Conservation (phyloP, 2,329 filamentous ascomycete genomes). For the Calonectria pteridis region DNA sequence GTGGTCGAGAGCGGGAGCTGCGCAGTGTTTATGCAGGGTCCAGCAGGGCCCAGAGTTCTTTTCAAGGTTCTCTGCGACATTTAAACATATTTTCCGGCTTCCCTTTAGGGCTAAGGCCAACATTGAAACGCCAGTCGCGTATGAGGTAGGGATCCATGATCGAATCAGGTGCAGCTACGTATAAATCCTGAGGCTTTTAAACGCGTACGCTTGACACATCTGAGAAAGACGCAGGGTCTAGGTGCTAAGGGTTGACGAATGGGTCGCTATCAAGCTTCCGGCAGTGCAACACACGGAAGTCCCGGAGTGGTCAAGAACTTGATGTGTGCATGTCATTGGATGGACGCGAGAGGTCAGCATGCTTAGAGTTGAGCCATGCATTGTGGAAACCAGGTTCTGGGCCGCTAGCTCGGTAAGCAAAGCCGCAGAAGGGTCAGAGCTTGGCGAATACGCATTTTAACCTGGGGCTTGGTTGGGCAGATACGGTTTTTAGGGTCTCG, state of each 20-base stretch:
- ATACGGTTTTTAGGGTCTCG: neutral
- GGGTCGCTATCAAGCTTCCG: neutral
- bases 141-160: neutral
- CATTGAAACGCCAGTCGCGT: neutral
- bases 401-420: neutral
- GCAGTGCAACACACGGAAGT: neutral
- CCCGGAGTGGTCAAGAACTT: neutral
- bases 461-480: neutral
- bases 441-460: neutral
- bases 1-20: neutral
- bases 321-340: neutral
- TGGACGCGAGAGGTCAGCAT: neutral
- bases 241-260: neutral
- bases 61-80: no score
- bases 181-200: neutral
- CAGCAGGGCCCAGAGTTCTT: neutral
- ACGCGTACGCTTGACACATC: neutral
- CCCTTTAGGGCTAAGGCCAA: neutral
- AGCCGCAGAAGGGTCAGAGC: neutral
- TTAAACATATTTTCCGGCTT: neutral
- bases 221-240: neutral
- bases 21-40: neutral
- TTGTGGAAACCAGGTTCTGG: neutral
- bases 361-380: constrained; percentile 6
- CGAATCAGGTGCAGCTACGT: neutral